Evolutionary conservation across 1,139 yeast species (phyloP), one percentile per base, ranked within the genome.

Genomic region (Suhomyces chickasaworum): DNA sequence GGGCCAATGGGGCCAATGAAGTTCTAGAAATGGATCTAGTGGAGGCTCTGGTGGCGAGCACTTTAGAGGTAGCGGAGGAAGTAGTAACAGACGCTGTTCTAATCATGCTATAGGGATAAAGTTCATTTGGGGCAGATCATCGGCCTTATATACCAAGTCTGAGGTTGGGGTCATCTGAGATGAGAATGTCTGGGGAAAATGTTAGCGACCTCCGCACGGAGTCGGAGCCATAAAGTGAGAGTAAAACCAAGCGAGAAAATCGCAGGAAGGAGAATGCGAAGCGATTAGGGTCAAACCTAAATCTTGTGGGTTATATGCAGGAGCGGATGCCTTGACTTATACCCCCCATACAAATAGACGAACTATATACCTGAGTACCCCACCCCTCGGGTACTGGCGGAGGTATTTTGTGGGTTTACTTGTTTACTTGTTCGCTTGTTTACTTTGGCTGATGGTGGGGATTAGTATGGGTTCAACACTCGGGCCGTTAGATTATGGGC

Each of bases 171-270:
- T 32, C 35, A 32, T 32, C 35, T 17, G 29, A 23, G 37, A 16
- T 16, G 20, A 16, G 22, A 7, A 7, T 23, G 37, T 15, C 9
- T 13, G 25, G 37, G 37, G 37, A 23, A 20, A 35, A 35, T 4
- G 37, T 35, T 35, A 35, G 37, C 37, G 37, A 35, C 15, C 32
- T 29, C 32, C 29, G 25, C 37, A 23, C 37, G 20, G 37, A 35
- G 37, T 21, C 29, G 37, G 37, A 22, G 37, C 27, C 32, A 8
- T 7, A 8, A 29, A 13, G 9, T 7, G 27, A 29, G 37, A 22
- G 37, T 22, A 35, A 35, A 35, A 17, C 8, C 17, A 35, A 35
- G 37, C 37, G 37, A 35, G 37, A 35, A 4, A n/a, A 25, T 12
- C n/a, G 13, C 18, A 12, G 37, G 29, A 35, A 35, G 20, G 29